Conservation (phyloP, 306 rosid genomes). For the Cyclanthera cordifolia region DNA sequence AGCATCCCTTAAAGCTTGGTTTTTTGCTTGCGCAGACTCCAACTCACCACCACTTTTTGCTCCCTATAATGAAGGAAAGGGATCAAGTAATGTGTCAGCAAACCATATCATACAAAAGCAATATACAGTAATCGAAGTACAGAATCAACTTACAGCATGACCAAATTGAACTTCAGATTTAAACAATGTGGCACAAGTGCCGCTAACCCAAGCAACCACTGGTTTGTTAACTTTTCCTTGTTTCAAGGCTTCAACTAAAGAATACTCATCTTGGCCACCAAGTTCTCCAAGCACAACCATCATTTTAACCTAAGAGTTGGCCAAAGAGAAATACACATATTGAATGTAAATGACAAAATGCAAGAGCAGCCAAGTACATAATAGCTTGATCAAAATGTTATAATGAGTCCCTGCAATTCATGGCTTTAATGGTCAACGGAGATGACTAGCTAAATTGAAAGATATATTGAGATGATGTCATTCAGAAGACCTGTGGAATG, state of each 20-base stretch:
- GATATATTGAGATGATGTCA: slow-evolving; percentile 10
- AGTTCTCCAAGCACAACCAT: slow-evolving; percentile 94
- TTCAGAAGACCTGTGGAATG: slow-evolving; percentile 63
- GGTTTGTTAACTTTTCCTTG: slow-evolving; percentile 88
- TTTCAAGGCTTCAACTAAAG: slow-evolving; percentile 85
- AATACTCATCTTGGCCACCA: slow-evolving; percentile 92
- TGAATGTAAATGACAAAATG: background rate
- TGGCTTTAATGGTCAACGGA: background rate
- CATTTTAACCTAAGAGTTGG: slow-evolving; percentile 58
- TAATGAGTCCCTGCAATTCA: background rate
- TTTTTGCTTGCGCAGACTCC: slow-evolving; percentile 97
- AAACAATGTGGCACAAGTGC: slow-evolving; percentile 94
- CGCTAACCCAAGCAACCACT: slow-evolving; percentile 98
- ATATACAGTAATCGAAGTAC: background rate
- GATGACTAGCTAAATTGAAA: slow-evolving; percentile 1
- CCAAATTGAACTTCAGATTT: slow-evolving; percentile 99
- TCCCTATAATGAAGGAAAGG: slow-evolving; percentile 39
- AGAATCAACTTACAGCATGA: slow-evolving; percentile 72
- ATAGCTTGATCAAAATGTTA: background rate
- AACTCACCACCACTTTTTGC: slow-evolving; percentile 98
- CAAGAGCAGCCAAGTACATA: background rate
- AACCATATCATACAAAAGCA: slow-evolving; percentile 13
- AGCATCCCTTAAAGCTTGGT: slow-evolving; percentile 81
- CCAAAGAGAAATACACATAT: slow-evolving; percentile 14
- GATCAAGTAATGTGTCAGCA: background rate